These are phyloP conservation scores for Syzygium jambos DNA, from an alignment of 345 rosid genomes.

Conservation along the genomic window DNA sequence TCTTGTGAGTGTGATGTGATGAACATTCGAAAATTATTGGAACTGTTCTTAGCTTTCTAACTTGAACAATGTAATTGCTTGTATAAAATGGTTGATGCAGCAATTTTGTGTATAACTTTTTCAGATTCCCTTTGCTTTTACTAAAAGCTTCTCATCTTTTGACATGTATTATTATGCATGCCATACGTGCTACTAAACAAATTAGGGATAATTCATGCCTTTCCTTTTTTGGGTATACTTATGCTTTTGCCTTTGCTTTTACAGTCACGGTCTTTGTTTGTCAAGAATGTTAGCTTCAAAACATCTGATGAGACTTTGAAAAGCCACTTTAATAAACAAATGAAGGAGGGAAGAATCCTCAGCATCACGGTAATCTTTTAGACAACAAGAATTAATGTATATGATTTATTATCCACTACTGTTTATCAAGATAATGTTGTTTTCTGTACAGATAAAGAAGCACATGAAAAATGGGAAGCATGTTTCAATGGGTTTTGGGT, in stretches of 20 bases:
- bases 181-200: not conserved
- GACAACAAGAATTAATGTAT: not conserved
- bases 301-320: slow-evolving; percentile 70
- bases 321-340: slow-evolving; percentile 53
- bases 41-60: not conserved
- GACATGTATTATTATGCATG: not conserved
- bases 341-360: slow-evolving; percentile 62
- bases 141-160: not conserved
- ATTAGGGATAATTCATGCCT: not conserved
- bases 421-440: not conserved
- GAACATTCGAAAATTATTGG: not conserved
- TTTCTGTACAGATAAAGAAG: slow-evolving; percentile 56
- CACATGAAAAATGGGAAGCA: slow-evolving; percentile 71
- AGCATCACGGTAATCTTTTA: slow-evolving; percentile 65
- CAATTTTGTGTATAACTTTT: not conserved
- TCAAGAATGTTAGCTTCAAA: slow-evolving; percentile 87
- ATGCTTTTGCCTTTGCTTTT: slow-evolving; percentile 1
- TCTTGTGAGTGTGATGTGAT: not conserved
- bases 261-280: slow-evolving; percentile 73
- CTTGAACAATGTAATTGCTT: not conserved
- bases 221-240: not conserved
- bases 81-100: not conserved
- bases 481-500: slow-evolving; percentile 79
- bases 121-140: not conserved
- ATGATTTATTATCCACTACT: not conserved